Evolutionary conservation across 2,329 filamentous ascomycete genomes (phyloP).

Genomic region (Hymenoscyphus repandus): DNA sequence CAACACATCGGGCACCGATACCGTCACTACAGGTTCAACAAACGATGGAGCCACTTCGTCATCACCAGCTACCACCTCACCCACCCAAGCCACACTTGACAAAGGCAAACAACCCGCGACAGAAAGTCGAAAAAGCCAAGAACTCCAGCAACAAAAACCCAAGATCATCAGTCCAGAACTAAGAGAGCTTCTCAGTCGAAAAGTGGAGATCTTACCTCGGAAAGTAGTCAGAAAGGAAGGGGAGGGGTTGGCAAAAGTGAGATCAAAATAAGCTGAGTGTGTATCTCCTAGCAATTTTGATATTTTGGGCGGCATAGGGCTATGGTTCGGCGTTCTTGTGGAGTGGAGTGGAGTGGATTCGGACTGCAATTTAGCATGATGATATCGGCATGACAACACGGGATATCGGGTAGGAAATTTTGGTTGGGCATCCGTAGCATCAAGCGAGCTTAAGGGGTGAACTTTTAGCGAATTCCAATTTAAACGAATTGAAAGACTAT

Average conservation of each 20-base stretch:
- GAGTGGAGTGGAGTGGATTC: background rate
- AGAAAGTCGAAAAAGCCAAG: constrained; percentile 13
- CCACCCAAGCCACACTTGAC: background rate
- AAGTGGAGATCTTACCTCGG: constrained; percentile 38
- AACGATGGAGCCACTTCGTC: constrained; percentile 17
- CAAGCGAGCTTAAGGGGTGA: too few species aligned
- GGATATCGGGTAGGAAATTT: too few species aligned
- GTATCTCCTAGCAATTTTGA: background rate
- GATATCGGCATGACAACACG: too few species aligned
- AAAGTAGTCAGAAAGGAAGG: constrained; percentile 31
- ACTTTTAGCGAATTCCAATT: too few species aligned
- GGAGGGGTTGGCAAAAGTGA: constrained; percentile 22
- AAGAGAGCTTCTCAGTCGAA: constrained; percentile 53
- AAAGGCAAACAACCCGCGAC: constrained; percentile 17
- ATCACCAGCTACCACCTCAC: background rate
- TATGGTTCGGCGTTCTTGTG: background rate
- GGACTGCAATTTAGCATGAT: too few species aligned
- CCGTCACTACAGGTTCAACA: constrained; percentile 32
- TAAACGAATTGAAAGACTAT: too few species aligned
- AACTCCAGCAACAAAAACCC: constrained; percentile 25
- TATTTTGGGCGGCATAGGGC: background rate
- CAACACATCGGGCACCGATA: constrained; percentile 25
- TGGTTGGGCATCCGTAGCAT: too few species aligned
- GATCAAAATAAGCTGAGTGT: background rate
- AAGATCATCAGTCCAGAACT: constrained; percentile 61